Evolutionary conservation across 2,329 filamentous ascomycete genomes (phyloP), one percentile per base, ranked within the genome.

Genomic region (Corinectria fuckeliana): DNA sequence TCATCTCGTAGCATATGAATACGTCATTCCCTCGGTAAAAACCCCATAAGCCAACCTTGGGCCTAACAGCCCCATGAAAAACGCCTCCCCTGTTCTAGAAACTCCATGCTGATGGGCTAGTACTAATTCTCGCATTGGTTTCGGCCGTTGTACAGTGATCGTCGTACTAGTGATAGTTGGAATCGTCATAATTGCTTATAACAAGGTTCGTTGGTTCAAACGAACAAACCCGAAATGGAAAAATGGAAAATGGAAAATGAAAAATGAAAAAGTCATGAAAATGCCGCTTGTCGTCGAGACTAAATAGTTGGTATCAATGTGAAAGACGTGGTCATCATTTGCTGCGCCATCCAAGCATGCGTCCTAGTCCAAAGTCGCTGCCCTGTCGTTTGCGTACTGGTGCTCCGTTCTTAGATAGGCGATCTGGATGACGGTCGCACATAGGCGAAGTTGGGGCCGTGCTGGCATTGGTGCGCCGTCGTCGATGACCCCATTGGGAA

Each of bases 311-410:
- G 44, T 34, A 18, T 25, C 26, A 42, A 30, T 13, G 16, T 16
- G 16, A 39, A 20, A 18, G n/a, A 14, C 26, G 39, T 41, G 25
- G 50, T 56, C 36, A 48, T 67, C 65, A 69, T 56, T 63, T 64
- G 50, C 69, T 74, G 26, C 72, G 70, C 16, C 75, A 69, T 16
- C 76, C 75, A 14, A 78, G 67, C 62, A 80, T 74, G 18, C 76
- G 72, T 18, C 74, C 75, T 48, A 79, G 70, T 20, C 74, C 75
- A 48, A 79, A 70, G 49, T 77, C 76, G 25, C 65, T 66, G 28
- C 68, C 73, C 53, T 66, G 68, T 34, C 72, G 69, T 61, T 74
- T 75, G 10, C 66, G 67, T 7, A 50, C 62, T 5, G 56, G 39
- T 13, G 56, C 23, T 16, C 51, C 50, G 26, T 52, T 50, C 42